phyloP scores from a whole-genome alignment of 176 grass and related monocot species.

The Triticum urartu region DNA sequence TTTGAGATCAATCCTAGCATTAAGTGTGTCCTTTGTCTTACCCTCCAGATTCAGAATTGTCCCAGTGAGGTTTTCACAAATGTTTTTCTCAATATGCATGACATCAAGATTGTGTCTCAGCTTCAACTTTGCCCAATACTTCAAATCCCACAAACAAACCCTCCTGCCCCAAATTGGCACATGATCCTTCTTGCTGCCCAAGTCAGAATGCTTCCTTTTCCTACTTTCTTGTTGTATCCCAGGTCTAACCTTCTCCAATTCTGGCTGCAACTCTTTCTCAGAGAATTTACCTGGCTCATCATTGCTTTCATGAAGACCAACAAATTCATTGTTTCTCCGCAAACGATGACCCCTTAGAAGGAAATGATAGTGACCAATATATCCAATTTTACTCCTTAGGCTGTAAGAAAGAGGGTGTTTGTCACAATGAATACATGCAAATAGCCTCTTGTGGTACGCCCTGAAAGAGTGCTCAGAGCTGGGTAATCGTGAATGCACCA shows the following conservation, averaged over 20 bases:
- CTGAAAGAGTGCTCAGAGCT: neutral
- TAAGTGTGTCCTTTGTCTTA: constrained; percentile 27
- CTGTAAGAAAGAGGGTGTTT: neutral
- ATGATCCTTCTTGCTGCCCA: neutral
- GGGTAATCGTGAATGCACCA: constrained; percentile 2
- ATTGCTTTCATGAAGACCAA: neutral
- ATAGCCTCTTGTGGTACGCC: constrained; percentile 24
- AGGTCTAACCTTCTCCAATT: neutral
- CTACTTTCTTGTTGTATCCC: neutral
- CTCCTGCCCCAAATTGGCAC: neutral
- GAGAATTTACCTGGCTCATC: neutral
- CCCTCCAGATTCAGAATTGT: neutral
- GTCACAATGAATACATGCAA: constrained; percentile 19
- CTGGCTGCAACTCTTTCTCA: neutral
- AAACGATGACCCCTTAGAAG: neutral
- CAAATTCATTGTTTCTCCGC: neutral
- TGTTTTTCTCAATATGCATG: constrained; percentile 38
- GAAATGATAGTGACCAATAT: constrained; percentile 25
- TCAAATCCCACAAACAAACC: constrained; percentile 11
- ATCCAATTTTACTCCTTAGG: constrained; percentile 5
- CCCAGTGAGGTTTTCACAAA: constrained; percentile 9
- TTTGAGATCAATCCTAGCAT: constrained; percentile 25
- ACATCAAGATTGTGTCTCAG: constrained; percentile 30
- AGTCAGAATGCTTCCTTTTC: neutral
- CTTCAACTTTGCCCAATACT: constrained; percentile 9